Base-by-base conservation (phyloP, 2,329 filamentous ascomycete species). In the Tympanopsis confertula region DNA sequence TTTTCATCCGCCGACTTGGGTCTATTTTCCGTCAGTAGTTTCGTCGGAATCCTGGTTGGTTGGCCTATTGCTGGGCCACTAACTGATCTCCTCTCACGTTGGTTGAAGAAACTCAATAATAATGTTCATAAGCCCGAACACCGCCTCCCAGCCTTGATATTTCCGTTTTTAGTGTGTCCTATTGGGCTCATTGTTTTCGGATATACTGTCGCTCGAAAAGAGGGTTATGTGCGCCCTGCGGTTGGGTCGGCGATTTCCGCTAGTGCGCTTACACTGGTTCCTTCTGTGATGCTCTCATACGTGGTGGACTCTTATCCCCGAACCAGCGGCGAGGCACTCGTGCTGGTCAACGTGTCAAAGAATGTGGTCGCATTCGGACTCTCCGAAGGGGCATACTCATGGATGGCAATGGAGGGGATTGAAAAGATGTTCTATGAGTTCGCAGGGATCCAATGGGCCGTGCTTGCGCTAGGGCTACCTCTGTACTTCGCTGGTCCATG, bases 51-150 rank as follows among this genome's bases (percentile, higher is more conserved):
- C 24, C 35, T 56, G 3, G 35, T 47, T 30, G 45, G 46, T 35
- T 41, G 49, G 47, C 33, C 52, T 36, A 24, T 47, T 46, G 38
- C 48, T 43, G 38, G 52, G 38, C 41, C 50, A 40, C 43, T 52
- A 10, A 48, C 47, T 2, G 53, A 56, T 44, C 38, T 45, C 5
- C 45, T 62, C 20, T 60, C 59, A 12, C 53, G 52, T 19, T 52
- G 41, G 40, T 45, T 59, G 36, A 48, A 52, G n/a, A 48, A 43
- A 24, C 50, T 54, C 28, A 56, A 58, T 38, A 45, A 46, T 28
- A 50, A 53, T 19, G 37, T 57, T 19, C 57, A 61, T 42, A 52
- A 59, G 36, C 59, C 60, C 15, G 57, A 63, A 39, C 54, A 60
- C 44, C 52, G 58, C 19, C 47, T 63, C 2, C 54, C 60, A 2